phyloP scores from a whole-genome alignment of 1,284 basidiomycete species.

The Sporisorium scitamineum region DNA sequence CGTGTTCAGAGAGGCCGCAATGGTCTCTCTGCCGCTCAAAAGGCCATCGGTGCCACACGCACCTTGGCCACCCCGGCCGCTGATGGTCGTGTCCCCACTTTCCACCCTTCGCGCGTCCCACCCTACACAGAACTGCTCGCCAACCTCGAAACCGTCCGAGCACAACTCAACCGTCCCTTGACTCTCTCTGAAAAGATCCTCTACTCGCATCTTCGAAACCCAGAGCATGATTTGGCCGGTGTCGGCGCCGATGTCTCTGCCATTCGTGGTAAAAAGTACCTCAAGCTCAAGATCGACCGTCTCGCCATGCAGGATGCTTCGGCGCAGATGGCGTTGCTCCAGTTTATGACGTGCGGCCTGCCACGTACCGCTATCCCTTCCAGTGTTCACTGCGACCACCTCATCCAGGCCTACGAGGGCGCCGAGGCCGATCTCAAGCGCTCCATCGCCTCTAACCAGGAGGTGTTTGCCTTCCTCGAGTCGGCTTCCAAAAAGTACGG shows the following conservation, averaged over 20 bases:
- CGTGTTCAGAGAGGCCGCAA: slow-evolving; percentile 43
- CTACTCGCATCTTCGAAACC: slow-evolving; percentile 89
- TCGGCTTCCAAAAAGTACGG: slow-evolving; percentile 94
- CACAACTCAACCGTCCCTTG: slow-evolving; percentile 82
- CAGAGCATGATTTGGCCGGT: slow-evolving; percentile 76
- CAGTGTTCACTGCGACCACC: slow-evolving; percentile 93
- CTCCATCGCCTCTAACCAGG: slow-evolving; percentile 89
- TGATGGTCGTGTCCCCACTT: slow-evolving; percentile 47
- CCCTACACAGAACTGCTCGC: slow-evolving; percentile 83
- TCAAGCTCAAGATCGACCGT: slow-evolving; percentile 89
- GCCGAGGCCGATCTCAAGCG: slow-evolving; percentile 84
- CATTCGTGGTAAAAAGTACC: slow-evolving; percentile 87
- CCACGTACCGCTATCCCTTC: slow-evolving; percentile 87
- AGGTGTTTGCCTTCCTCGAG: slow-evolving; percentile 97
- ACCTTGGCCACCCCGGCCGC: slow-evolving; percentile 45
- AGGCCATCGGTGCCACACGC: slow-evolving; percentile 36
- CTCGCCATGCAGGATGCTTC: slow-evolving; percentile 99
- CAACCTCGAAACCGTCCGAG: slow-evolving; percentile 81
- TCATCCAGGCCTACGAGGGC: slow-evolving; percentile 75
- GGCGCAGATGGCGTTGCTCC: slow-evolving; percentile 98
- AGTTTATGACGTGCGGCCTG: slow-evolving; percentile 98
- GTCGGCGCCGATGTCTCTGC: slow-evolving; percentile 72
- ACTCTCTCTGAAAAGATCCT: slow-evolving; percentile 98
- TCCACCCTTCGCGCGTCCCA: slow-evolving; percentile 72
- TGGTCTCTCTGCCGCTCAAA: slow-evolving; percentile 34